These are phyloP conservation scores for Alternaria tenuissima DNA, from an alignment of 2,329 filamentous ascomycete genomes.

Conservation along the genomic window DNA sequence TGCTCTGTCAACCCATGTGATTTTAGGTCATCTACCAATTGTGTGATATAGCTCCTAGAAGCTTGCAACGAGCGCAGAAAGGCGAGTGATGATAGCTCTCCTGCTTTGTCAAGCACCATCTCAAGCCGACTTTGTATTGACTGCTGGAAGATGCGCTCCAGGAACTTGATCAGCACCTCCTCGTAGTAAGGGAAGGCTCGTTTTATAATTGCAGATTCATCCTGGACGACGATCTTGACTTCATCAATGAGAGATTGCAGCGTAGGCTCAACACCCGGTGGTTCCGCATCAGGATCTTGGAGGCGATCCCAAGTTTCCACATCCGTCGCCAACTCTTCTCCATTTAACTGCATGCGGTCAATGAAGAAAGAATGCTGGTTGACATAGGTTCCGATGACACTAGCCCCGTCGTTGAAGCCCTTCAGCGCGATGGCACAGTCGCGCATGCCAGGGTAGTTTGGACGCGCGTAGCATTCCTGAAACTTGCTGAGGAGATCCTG, in stretches of 20 bases:
- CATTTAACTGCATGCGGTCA: constrained; percentile 88
- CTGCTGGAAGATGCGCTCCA: constrained; percentile 96
- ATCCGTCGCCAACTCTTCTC: constrained; percentile 81
- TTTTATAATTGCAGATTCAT: constrained; percentile 96
- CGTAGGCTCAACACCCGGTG: constrained; percentile 89
- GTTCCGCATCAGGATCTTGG: constrained; percentile 91
- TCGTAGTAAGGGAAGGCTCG: constrained; percentile 96
- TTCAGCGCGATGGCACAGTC: constrained; percentile 93
- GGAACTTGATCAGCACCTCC: constrained; percentile 88
- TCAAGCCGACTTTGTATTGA: constrained; percentile 96
- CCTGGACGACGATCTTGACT: constrained; percentile 93
- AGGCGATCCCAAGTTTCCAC: constrained; percentile 83
- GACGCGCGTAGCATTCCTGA: constrained; percentile 92
- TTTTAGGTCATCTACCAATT: constrained; percentile 91
- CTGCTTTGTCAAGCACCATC: constrained; percentile 94
- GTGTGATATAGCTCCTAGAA: constrained; percentile 85
- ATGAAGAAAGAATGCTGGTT: constrained; percentile 99
- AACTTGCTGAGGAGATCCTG: constrained; percentile 96
- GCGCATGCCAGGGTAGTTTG: constrained; percentile 98
- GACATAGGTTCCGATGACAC: constrained; percentile 94
- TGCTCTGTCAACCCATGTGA: constrained; percentile 93
- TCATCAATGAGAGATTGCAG: constrained; percentile 93
- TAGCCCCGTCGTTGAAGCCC: constrained; percentile 95
- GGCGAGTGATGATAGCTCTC: constrained; percentile 87
- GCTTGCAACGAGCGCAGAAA: constrained; percentile 92